Conservation (phyloP, 345 rosid genomes). For the Gossypium ekmanianum region DNA sequence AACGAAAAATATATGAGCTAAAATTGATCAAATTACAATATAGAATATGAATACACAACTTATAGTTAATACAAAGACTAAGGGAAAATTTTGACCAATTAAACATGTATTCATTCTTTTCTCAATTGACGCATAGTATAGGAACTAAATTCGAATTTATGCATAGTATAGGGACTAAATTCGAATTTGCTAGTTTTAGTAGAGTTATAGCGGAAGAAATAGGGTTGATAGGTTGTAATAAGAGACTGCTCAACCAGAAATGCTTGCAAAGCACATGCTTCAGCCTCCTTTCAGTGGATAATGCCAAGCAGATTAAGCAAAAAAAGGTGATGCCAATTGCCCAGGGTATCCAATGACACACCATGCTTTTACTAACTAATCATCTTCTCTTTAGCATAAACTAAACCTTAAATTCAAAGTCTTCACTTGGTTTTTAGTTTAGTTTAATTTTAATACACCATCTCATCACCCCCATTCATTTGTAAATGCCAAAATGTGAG, state of each 20-base stretch:
- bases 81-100: no score
- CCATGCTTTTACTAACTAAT: constrained; percentile 1
- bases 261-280: constrained; percentile 19
- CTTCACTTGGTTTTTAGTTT: not conserved
- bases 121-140: not conserved
- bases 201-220: not conserved
- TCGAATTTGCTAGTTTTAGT: not conserved
- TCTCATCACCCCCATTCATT: not conserved
- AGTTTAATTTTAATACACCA: not conserved
- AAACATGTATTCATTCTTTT: no score
- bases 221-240: constrained; percentile 18
- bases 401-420: not conserved
- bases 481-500: not conserved
- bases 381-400: not conserved
- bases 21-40: no score
- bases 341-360: constrained; percentile 8
- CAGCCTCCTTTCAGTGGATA: constrained; percentile 1
- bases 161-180: not conserved
- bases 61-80: no score
- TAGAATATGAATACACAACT: no score
- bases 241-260: not conserved
- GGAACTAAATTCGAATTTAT: no score
- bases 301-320: constrained; percentile 12
- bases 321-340: not conserved
- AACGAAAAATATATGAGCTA: no score